Evolutionary conservation across 2,329 filamentous ascomycete genomes (phyloP).

Genomic region (Cryphonectria naterciae): DNA sequence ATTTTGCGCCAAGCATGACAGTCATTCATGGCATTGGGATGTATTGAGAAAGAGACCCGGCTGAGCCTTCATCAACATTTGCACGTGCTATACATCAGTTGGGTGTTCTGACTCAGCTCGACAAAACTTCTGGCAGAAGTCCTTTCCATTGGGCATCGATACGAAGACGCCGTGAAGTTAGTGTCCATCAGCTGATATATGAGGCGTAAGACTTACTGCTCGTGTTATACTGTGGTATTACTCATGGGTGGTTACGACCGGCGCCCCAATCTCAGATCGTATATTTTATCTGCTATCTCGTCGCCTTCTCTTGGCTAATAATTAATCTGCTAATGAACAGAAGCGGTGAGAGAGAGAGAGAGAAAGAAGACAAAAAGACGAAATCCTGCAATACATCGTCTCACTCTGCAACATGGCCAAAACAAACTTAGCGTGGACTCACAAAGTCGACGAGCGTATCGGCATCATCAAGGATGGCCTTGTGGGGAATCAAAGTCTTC

Average conservation of each 20-base stretch:
- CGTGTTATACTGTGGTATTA: not conserved
- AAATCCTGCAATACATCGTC: not conserved
- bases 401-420: not conserved
- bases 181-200: not conserved
- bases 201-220: not conserved
- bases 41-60: not conserved
- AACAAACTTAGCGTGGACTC: not conserved
- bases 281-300: not conserved
- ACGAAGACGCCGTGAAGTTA: not conserved
- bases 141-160: not conserved
- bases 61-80: not conserved
- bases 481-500: not conserved
- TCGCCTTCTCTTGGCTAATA: not conserved
- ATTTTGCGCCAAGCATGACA: not conserved
- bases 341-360: not conserved
- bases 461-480: conserved; percentile 14
- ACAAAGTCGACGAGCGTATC: conserved; percentile 15
- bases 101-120: not conserved
- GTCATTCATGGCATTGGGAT: no score
- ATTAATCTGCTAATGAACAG: not conserved
- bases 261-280: not conserved
- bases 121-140: not conserved
- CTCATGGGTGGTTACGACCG: not conserved
- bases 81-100: not conserved
- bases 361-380: not conserved